Conservation (phyloP, 805 yeast species). For the Blastobotrys americana region DNA sequence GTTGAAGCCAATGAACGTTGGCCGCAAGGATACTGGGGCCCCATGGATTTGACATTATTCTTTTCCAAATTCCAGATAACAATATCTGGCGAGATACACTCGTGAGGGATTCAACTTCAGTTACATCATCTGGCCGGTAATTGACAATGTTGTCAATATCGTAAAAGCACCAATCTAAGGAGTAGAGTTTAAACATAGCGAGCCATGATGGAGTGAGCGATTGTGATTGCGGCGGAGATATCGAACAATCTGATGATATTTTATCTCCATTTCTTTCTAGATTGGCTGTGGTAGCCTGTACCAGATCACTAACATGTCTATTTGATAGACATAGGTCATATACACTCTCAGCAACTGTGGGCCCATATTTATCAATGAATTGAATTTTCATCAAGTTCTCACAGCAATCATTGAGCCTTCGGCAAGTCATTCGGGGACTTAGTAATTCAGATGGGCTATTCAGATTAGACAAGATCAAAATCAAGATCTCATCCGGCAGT, state of each 20-base stretch:
- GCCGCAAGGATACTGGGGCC: constrained; percentile 16
- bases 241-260: too few species aligned
- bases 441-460: too few species aligned
- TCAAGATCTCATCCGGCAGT: background rate
- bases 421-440: too few species aligned
- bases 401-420: background rate
- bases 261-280: too few species aligned
- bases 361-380: background rate
- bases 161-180: background rate
- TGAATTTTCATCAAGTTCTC: background rate
- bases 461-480: background rate
- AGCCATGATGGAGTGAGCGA: background rate
- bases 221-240: background rate
- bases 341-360: background rate
- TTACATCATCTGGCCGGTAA: background rate
- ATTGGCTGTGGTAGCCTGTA: too few species aligned
- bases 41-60: constrained; percentile 11
- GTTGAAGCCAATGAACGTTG: constrained; percentile 13
- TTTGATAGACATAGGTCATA: background rate
- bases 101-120: background rate
- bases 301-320: too few species aligned
- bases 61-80: constrained; percentile 12
- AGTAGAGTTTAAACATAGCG: background rate
- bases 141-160: background rate
- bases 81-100: background rate